Conservation (phyloP, 257 asterid genomes). For the Eucommia ulmoides region DNA sequence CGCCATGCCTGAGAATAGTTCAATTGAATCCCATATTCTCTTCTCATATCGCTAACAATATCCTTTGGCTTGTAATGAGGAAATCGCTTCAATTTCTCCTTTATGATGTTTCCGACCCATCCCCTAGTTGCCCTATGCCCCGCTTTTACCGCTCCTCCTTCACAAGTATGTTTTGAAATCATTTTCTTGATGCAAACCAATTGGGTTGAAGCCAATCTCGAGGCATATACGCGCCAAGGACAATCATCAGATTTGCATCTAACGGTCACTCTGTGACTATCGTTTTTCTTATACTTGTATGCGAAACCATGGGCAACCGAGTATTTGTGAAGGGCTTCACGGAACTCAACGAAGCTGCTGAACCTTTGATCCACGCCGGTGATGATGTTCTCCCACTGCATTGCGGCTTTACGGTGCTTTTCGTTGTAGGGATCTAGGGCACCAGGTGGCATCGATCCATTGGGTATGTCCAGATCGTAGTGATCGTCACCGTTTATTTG, state of each 20-base stretch:
- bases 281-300: slow-evolving; percentile 1
- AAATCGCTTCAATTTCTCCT: neutral
- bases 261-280: neutral
- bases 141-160: neutral
- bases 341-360: neutral
- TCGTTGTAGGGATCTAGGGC: neutral
- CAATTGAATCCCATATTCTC: slow-evolving; percentile 2
- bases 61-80: slow-evolving; percentile 2
- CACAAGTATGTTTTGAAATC: neutral
- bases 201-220: slow-evolving; percentile 1
- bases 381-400: slow-evolving; percentile 1
- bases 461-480: slow-evolving; percentile 41
- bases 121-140: slow-evolving; percentile 4
- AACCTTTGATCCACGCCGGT: slow-evolving; percentile 1
- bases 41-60: neutral
- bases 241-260: slow-evolving; percentile 2
- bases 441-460: slow-evolving; percentile 18
- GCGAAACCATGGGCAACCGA: neutral
- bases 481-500: slow-evolving; percentile 45
- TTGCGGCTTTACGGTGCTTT: neutral
- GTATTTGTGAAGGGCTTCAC: slow-evolving; percentile 3
- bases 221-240: neutral
- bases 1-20: slow-evolving; percentile 3
- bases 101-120: neutral
- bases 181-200: slow-evolving; percentile 1